Evolutionary conservation across 1,284 basidiomycete species (phyloP).

Genomic region (Austropuccinia psidii): DNA sequence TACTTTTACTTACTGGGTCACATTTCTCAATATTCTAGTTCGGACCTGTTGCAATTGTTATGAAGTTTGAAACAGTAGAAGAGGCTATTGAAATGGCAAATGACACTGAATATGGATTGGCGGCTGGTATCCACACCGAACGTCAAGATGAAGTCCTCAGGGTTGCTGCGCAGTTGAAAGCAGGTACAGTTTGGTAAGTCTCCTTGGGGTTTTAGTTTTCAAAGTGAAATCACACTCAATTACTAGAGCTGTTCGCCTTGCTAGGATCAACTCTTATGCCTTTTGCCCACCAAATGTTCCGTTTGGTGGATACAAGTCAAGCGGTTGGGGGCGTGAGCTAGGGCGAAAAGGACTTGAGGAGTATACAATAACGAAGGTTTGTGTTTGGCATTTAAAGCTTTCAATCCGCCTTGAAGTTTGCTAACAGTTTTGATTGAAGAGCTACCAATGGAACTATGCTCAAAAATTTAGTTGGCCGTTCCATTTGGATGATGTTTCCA

Average conservation of each 20-base stretch:
- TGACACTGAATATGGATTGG: slow-evolving; percentile 75
- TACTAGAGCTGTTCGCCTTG: neutral
- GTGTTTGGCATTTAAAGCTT: neutral
- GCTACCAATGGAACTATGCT: slow-evolving; percentile 37
- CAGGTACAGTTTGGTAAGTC: slow-evolving; percentile 53
- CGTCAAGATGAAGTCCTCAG: slow-evolving; percentile 81
- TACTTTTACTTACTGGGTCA: neutral
- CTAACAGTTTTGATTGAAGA: slow-evolving; percentile 8
- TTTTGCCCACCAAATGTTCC: slow-evolving; percentile 60
- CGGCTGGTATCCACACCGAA: slow-evolving; percentile 73
- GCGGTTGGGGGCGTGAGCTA: slow-evolving; percentile 73
- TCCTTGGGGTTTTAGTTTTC: no score
- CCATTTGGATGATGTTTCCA: slow-evolving; percentile 12
- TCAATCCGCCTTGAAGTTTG: neutral
- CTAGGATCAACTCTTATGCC: slow-evolving; percentile 9
- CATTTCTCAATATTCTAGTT: slow-evolving; percentile 32
- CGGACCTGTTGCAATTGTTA: slow-evolving; percentile 42
- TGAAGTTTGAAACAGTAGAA: slow-evolving; percentile 41
- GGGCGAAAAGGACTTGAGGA: slow-evolving; percentile 65
- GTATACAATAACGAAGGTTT: slow-evolving; percentile 33
- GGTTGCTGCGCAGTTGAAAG: slow-evolving; percentile 69
- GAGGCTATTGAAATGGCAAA: slow-evolving; percentile 67
- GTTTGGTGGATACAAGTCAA: slow-evolving; percentile 86
- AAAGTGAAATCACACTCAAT: neutral
- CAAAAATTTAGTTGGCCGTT: slow-evolving; percentile 31